These are phyloP conservation scores for Teratosphaeria epicoccoides DNA, from an alignment of 2,329 filamentous ascomycete genomes.

Conservation along the genomic window DNA sequence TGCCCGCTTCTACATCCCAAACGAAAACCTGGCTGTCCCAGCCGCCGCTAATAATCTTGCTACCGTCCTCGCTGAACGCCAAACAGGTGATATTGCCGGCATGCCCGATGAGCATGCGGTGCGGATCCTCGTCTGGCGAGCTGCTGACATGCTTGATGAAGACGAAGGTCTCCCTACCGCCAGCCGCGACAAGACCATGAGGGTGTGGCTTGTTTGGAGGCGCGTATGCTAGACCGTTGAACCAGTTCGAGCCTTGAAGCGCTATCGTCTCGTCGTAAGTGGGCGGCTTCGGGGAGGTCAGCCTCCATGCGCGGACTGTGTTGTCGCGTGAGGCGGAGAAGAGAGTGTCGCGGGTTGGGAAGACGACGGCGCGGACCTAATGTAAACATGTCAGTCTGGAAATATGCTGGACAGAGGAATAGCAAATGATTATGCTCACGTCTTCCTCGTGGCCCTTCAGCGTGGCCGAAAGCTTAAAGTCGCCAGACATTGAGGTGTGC, in stretches of 20 bases:
- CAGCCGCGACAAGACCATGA: constrained; percentile 74
- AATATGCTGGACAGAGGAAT: not conserved
- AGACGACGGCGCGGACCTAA: constrained; percentile 78
- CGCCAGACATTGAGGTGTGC: constrained; percentile 28
- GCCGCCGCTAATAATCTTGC: constrained; percentile 75
- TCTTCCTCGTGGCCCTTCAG: constrained; percentile 86
- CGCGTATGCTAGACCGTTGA: constrained; percentile 74
- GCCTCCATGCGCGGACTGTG: constrained; percentile 78
- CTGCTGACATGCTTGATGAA: constrained; percentile 69
- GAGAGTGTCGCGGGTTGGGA: constrained; percentile 60
- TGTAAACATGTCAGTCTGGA: constrained; percentile 2
- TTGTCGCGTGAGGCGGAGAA: constrained; percentile 86
- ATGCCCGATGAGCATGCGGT: constrained; percentile 78
- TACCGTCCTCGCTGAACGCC: constrained; percentile 62
- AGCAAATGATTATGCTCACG: constrained; percentile 45
- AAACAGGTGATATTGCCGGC: constrained; percentile 78
- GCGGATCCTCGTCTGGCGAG: constrained; percentile 61
- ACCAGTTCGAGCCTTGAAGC: constrained; percentile 70
- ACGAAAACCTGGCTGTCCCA: constrained; percentile 86
- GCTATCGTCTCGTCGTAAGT: constrained; percentile 67
- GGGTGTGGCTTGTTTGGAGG: constrained; percentile 58
- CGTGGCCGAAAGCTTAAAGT: constrained; percentile 89
- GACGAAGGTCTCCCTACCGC: constrained; percentile 85
- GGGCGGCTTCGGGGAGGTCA: constrained; percentile 53
- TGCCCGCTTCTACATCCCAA: constrained; percentile 82